Base-by-base conservation (phyloP, 2,329 filamentous ascomycete species). In the Stagonosporopsis rhizophila region DNA sequence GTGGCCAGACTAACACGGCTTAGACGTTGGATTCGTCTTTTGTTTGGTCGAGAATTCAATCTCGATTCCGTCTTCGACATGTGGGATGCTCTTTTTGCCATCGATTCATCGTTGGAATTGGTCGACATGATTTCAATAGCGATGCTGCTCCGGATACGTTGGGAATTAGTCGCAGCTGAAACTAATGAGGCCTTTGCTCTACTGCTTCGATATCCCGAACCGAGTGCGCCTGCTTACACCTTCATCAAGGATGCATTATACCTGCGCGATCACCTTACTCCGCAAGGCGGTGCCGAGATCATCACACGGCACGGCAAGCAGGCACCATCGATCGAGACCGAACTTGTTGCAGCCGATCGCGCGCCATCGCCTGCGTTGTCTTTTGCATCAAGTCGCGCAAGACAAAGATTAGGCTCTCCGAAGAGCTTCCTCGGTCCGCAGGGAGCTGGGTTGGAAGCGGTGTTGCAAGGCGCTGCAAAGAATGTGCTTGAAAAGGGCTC, bases 41-140 rank as follows among this genome's bases (percentile, higher is more conserved):
- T 99, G 0, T 98, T 98, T 70, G 93, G 94, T 44, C 86, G 95
- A 63, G 95, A 99, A 74, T 98, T 97, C 66, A 87, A 91, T 0
- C 96, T 98, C 59, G 87, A 93, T 50, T 87, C 96, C 59, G 84
- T 93, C 37, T 83, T 99, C 34, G 80, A 86, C 20, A 83, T 99
- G 52, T 99, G 95, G 95, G 95, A 99, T 77, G 85, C 88, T 7
- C 81, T 99, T 1, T 96, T 99, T 72, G 90, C 93, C 2, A 87
- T 96, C 68, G 93, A 96, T 67, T 84, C 94, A 7, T 83, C 85
- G 0, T 78, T 96, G 25, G 87, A 92, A 45, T 80, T 98, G 28
- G 87, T 98, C 64, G 92, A 98, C 70, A 83, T 95, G 52, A 88
- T 97, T n/a, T 97, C 93, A 65, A 87, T 97, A 47, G 89, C 92